Percentiles rank a stretch among this genome's conserved stretches.
phyloP scores from a whole-genome alignment of 2,329 filamentous ascomycete genomes.

The Neopestalotiopsis clavispora region DNA sequence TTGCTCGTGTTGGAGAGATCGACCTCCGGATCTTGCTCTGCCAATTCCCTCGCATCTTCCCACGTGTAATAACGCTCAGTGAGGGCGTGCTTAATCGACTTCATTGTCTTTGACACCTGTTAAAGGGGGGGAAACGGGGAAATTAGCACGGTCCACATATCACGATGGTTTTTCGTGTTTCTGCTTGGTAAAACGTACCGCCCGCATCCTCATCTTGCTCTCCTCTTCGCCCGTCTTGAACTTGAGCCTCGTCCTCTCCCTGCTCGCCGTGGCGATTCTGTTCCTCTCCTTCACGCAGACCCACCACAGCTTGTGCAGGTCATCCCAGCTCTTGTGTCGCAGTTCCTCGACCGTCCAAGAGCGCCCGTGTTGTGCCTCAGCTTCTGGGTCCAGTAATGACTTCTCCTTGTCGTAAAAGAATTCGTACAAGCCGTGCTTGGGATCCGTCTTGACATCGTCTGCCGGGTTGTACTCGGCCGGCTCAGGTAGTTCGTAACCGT shows the following conservation, averaged over 20 bases:
- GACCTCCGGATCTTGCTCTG: slow-evolving; percentile 70
- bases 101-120: slow-evolving; percentile 79
- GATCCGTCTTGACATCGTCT: slow-evolving; percentile 61
- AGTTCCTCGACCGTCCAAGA: slow-evolving; percentile 87
- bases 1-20: slow-evolving; percentile 57
- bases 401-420: slow-evolving; percentile 81
- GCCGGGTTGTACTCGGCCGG: slow-evolving; percentile 69
- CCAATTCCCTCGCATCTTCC: slow-evolving; percentile 74
- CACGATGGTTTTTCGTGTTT: background rate
- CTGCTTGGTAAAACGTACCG: slow-evolving; percentile 57
- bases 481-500: slow-evolving; percentile 72
- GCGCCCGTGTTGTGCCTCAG: slow-evolving; percentile 76
- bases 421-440: slow-evolving; percentile 86
- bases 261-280: slow-evolving; percentile 76
- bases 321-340: slow-evolving; percentile 88
- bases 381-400: slow-evolving; percentile 72
- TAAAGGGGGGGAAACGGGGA: background rate
- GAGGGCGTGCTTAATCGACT: slow-evolving; percentile 80
- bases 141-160: background rate
- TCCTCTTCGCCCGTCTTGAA: slow-evolving; percentile 78
- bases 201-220: slow-evolving; percentile 63
- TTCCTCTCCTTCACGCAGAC: slow-evolving; percentile 91
- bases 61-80: slow-evolving; percentile 90
- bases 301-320: slow-evolving; percentile 94
- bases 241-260: slow-evolving; percentile 70